phyloP scores from a whole-genome alignment of 31 red algal genomes.

The Odonthalia washingtoniensis region DNA sequence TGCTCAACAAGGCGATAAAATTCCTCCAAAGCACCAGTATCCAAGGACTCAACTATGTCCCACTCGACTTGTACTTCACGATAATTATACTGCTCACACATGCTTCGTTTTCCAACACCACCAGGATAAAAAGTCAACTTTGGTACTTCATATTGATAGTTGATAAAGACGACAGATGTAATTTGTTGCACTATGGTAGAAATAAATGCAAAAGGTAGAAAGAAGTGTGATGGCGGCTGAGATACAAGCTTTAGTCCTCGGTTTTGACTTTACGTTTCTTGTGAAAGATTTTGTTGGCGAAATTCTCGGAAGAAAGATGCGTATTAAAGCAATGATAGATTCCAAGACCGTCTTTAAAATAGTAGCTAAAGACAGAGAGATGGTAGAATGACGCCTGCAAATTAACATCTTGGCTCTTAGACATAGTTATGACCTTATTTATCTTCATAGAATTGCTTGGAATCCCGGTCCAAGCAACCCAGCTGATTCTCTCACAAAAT shows the following conservation, averaged over 20 bases:
- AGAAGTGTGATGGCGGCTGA: constrained; percentile 22
- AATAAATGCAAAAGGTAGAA: neutral
- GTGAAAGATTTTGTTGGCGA: neutral
- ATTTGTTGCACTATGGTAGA: constrained; percentile 13
- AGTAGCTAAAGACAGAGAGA: neutral
- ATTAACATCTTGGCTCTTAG: constrained; percentile 1
- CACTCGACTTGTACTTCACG: neutral
- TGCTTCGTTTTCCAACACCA: neutral
- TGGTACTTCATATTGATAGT: neutral
- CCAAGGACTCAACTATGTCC: neutral
- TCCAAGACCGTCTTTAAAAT: too few relatives aligned
- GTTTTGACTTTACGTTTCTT: neutral
- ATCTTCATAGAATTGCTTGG: neutral
- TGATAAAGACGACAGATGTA: neutral
- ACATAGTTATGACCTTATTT: neutral
- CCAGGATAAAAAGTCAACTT: constrained; percentile 2
- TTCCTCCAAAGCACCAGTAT: neutral
- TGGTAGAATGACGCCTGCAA: constrained; percentile 25
- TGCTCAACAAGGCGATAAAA: constrained; percentile 12
- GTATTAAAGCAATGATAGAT: neutral
- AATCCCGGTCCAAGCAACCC: neutral
- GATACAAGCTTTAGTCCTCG: neutral
- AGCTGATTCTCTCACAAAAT: too few relatives aligned
- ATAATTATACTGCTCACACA: neutral
- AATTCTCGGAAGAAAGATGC: neutral